Percentiles rank a stretch among this genome's conserved stretches.
These are phyloP conservation scores for Phyllosticta capitalensis DNA, from an alignment of 2,329 filamentous ascomycete species.

Conservation along the genomic window DNA sequence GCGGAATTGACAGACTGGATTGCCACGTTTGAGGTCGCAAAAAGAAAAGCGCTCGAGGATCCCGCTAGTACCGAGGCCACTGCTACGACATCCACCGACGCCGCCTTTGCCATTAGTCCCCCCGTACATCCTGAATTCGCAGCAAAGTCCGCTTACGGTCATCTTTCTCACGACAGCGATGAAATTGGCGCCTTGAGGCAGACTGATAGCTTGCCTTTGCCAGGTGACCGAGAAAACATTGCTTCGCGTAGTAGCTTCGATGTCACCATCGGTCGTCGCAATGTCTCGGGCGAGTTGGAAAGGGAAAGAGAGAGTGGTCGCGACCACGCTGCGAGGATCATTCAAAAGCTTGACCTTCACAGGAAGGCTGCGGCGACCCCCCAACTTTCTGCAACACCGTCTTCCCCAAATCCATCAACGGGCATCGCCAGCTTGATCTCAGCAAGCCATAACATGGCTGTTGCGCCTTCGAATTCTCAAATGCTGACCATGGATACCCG, in stretches of 20 bases:
- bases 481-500: slow-evolving; percentile 27
- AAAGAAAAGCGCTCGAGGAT: slow-evolving; percentile 81
- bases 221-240: slow-evolving; percentile 42
- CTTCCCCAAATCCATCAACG: slow-evolving; percentile 21
- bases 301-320: slow-evolving; percentile 58
- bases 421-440: slow-evolving; percentile 75
- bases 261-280: slow-evolving; percentile 40
- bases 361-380: slow-evolving; percentile 60
- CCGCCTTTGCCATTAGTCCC: slow-evolving; percentile 87
- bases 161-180: slow-evolving; percentile 45
- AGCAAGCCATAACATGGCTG: slow-evolving; percentile 44
- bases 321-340: slow-evolving; percentile 79
- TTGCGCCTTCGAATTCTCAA: slow-evolving; percentile 13
- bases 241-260: slow-evolving; percentile 64
- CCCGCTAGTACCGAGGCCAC: slow-evolving; percentile 43
- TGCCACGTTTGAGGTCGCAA: slow-evolving; percentile 83
- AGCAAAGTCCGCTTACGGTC: slow-evolving; percentile 62
- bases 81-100: slow-evolving; percentile 41
- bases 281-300: slow-evolving; percentile 48
- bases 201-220: slow-evolving; percentile 54
- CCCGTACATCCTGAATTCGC: slow-evolving; percentile 86
- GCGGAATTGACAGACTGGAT: slow-evolving; percentile 90
- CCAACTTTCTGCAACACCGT: slow-evolving; percentile 26
- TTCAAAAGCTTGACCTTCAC: slow-evolving; percentile 85
- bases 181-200: slow-evolving; percentile 50